Conservation (phyloP, 768 basidiomycete genomes). For the Tulasnella calospora region DNA sequence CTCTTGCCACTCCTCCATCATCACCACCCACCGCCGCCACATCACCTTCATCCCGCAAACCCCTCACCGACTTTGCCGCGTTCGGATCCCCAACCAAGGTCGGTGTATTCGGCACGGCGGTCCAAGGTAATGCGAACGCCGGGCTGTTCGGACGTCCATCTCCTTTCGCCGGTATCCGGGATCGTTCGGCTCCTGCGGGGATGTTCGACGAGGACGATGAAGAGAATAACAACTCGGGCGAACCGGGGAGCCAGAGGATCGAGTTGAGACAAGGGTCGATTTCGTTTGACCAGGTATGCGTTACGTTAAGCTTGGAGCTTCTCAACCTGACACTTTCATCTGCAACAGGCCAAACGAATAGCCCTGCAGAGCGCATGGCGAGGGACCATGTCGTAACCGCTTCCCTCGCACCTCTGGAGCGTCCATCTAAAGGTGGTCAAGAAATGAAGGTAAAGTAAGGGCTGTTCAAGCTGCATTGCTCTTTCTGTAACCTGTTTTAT, state of each 20-base stretch:
- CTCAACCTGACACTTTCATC: conserved; percentile 14
- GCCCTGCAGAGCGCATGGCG: conserved; percentile 90
- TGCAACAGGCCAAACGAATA: conserved; percentile 65
- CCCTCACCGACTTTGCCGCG: conserved; percentile 81
- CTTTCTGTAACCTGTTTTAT: conserved; percentile 10
- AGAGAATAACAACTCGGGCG: conserved; percentile 47
- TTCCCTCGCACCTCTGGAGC: neutral
- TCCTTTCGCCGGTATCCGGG: conserved; percentile 75
- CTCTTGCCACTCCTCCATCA: conserved; percentile 43
- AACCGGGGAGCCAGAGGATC: conserved; percentile 57
- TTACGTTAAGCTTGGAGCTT: neutral
- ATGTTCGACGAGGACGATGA: conserved; percentile 68
- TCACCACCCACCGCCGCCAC: conserved; percentile 38
- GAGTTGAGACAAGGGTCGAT: conserved; percentile 80
- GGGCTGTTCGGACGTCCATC: conserved; percentile 26
- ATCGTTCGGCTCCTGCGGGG: conserved; percentile 41
- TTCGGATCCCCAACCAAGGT: conserved; percentile 71
- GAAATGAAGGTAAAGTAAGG: neutral
- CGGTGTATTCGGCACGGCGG: conserved; percentile 80
- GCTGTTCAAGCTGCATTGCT: conserved; percentile 3
- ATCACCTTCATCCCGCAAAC: conserved; percentile 75
- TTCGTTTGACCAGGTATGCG: conserved; percentile 80
- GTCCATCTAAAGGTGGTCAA: neutral
- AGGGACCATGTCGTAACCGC: conserved; percentile 34
- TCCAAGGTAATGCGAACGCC: conserved; percentile 37